Evolutionary conservation across 2,329 filamentous ascomycete species (phyloP).

Genomic region (Aspergillus amoenus): DNA sequence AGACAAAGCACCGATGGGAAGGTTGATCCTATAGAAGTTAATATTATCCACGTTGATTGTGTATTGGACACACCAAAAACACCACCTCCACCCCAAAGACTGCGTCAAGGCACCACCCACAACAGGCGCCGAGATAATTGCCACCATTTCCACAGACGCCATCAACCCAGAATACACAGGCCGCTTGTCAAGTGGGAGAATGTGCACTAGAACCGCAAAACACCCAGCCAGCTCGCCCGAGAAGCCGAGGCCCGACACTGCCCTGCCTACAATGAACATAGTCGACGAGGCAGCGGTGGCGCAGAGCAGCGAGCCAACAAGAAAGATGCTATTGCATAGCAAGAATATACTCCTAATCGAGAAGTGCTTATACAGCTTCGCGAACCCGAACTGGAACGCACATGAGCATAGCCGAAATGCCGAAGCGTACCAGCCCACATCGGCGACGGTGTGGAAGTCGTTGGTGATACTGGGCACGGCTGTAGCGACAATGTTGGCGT

Average conservation of each 20-base stretch:
- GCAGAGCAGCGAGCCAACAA: not conserved
- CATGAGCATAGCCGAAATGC: conserved; percentile 23
- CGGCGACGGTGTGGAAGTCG: conserved; percentile 26
- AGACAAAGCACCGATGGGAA: conserved; percentile 29
- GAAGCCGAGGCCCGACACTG: not conserved
- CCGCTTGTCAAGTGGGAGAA: not conserved
- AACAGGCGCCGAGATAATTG: conserved; percentile 28
- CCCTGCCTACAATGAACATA: not conserved
- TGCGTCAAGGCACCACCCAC: conserved; percentile 38
- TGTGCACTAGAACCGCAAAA: not conserved
- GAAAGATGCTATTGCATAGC: conserved; percentile 10
- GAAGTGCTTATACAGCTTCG: conserved; percentile 34
- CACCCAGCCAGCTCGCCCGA: not conserved
- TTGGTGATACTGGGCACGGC: conserved; percentile 33
- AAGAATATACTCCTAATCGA: conserved; percentile 28
- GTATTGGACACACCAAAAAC: conserved; percentile 25
- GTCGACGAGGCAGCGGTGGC: not conserved
- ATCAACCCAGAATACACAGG: conserved; percentile 15
- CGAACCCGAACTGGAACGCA: conserved; percentile 24
- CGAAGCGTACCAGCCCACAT: conserved; percentile 32
- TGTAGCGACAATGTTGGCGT: conserved; percentile 33
- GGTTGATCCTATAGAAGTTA: conserved; percentile 26
- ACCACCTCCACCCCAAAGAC: conserved; percentile 37
- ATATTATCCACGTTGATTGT: not conserved
- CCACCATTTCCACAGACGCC: conserved; percentile 26